Conservation (phyloP, 768 basidiomycete genomes). For the Xerocomellus intermedius region DNA sequence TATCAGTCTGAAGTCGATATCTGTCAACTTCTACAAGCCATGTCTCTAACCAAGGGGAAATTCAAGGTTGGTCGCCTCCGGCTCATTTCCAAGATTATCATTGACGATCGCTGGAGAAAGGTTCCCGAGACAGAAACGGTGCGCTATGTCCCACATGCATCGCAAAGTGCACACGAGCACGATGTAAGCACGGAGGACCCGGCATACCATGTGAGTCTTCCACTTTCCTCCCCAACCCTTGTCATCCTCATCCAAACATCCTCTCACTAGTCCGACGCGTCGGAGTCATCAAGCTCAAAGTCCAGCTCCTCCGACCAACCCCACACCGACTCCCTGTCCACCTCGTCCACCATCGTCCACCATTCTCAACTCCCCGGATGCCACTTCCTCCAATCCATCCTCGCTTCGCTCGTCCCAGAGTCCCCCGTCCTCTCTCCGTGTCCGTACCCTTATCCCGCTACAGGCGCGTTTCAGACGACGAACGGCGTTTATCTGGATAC, state of each 20-base stretch:
- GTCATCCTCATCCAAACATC: not conserved
- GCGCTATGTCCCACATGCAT: slow-evolving; percentile 27
- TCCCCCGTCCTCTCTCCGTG: slow-evolving; percentile 34
- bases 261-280: slow-evolving; percentile 41
- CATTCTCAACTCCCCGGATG: slow-evolving; percentile 45
- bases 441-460: slow-evolving; percentile 32
- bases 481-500: slow-evolving; percentile 76
- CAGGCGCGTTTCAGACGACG: slow-evolving; percentile 47
- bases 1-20: slow-evolving; percentile 43
- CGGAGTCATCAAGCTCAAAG: slow-evolving; percentile 45
- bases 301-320: slow-evolving; percentile 35
- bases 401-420: slow-evolving; percentile 49
- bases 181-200: slow-evolving; percentile 46
- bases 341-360: slow-evolving; percentile 12
- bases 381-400: slow-evolving; percentile 60
- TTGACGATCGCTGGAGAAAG: slow-evolving; percentile 35
- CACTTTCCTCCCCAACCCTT: no score
- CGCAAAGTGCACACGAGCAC: slow-evolving; percentile 37
- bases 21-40: slow-evolving; percentile 50
- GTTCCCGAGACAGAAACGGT: slow-evolving; percentile 20
- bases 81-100: not conserved
- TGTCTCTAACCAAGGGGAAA: slow-evolving; percentile 43
- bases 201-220: slow-evolving; percentile 40
- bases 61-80: slow-evolving; percentile 29
- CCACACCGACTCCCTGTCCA: slow-evolving; percentile 14